phyloP scores from a whole-genome alignment of 1,284 basidiomycete species.

The Wolfiporia cocos region DNA sequence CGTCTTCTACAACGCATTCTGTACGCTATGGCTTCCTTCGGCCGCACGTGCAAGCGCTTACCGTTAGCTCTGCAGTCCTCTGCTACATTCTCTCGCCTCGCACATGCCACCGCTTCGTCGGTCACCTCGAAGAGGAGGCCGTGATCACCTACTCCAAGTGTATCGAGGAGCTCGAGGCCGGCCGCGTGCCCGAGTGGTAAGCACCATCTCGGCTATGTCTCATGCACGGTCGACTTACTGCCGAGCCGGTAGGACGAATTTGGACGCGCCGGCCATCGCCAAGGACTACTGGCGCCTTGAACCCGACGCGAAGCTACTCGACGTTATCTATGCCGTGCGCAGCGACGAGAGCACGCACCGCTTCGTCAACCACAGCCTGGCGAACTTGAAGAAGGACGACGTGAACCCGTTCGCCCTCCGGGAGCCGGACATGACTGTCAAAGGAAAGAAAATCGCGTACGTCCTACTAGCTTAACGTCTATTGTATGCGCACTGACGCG shows the following conservation, averaged over 20 bases:
- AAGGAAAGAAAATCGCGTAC: slow-evolving; percentile 71
- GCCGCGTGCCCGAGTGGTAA: slow-evolving; percentile 83
- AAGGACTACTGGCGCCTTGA: slow-evolving; percentile 91
- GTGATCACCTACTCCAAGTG: slow-evolving; percentile 83
- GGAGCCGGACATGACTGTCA: slow-evolving; percentile 82
- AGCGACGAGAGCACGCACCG: slow-evolving; percentile 93
- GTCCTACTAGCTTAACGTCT: too few relatives aligned
- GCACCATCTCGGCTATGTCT: slow-evolving; percentile 1
- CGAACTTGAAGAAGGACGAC: slow-evolving; percentile 76
- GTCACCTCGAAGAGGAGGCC: slow-evolving; percentile 93
- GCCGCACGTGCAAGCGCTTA: neutral
- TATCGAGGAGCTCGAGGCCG: slow-evolving; percentile 82
- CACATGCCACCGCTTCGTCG: slow-evolving; percentile 92
- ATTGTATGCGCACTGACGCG: too few relatives aligned
- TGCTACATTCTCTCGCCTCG: slow-evolving; percentile 80
- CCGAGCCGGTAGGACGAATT: slow-evolving; percentile 46
- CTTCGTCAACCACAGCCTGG: slow-evolving; percentile 90
- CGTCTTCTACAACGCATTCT: slow-evolving; percentile 89
- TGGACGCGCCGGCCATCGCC: slow-evolving; percentile 82
- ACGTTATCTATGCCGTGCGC: slow-evolving; percentile 86
- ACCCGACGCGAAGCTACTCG: slow-evolving; percentile 71
- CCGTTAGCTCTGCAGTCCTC: slow-evolving; percentile 45
- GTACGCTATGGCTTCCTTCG: slow-evolving; percentile 31
- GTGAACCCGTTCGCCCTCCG: slow-evolving; percentile 89
- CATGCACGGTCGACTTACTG: neutral